phyloP scores from a whole-genome alignment of 1,284 basidiomycete species.

The Laetiporus sulphureus region DNA sequence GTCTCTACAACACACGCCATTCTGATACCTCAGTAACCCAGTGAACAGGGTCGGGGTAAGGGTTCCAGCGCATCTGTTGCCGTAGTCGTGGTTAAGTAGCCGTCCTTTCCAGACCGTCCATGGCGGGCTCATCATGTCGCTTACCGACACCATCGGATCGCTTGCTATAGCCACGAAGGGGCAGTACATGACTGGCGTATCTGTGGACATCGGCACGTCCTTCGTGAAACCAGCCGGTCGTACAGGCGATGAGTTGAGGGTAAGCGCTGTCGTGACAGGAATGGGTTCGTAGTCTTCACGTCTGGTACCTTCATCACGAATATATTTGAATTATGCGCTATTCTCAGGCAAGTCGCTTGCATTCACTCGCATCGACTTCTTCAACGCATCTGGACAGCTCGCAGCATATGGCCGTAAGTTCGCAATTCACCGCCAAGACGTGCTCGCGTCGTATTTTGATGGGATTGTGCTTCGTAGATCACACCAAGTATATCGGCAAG shows the following conservation, averaged over 20 bases:
- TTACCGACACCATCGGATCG: slow-evolving; percentile 84
- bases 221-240: slow-evolving; percentile 71
- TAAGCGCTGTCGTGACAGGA: slow-evolving; percentile 54
- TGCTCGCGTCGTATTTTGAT: no score
- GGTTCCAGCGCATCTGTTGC: no score
- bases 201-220: slow-evolving; percentile 81
- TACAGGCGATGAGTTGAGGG: slow-evolving; percentile 56
- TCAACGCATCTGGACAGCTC: slow-evolving; percentile 61
- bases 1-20: background rate
- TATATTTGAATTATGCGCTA: no score
- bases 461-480: no score
- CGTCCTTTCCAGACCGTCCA: slow-evolving; percentile 55
- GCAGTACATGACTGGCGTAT: slow-evolving; percentile 82
- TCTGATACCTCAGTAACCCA: background rate
- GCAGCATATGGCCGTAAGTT: slow-evolving; percentile 76
- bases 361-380: slow-evolving; percentile 76
- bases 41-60: slow-evolving; percentile 18
- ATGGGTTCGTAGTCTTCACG: slow-evolving; percentile 40
- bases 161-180: slow-evolving; percentile 80
- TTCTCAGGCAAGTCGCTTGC: slow-evolving; percentile 75
- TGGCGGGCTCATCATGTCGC: slow-evolving; percentile 77
- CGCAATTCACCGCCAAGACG: background rate
- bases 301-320: background rate
- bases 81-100: no score
- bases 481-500: slow-evolving; percentile 86